Evolutionary conservation across 164 flowering plant genomes (phyloP), one percentile per base, ranked within the genome.

Genomic region (Cinnamomum micranthum): DNA sequence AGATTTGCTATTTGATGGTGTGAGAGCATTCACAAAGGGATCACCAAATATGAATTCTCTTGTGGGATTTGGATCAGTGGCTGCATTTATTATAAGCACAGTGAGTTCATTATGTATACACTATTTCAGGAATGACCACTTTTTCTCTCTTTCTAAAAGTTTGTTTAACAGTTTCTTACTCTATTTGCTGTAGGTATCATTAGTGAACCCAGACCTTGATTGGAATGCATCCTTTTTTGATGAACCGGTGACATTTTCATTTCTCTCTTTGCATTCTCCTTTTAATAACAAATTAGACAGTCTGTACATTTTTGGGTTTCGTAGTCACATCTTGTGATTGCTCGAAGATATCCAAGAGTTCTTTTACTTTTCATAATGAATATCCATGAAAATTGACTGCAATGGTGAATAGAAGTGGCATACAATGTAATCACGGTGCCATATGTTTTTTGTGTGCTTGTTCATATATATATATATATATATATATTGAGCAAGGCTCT

Each of bases 1-100:
- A 94, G 98, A 87, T 50, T 82, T 94, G 87, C 92, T 94, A 71
- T 76, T 87, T 74, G 93, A 92, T 85, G 98, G 98, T 70, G 72
- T 92, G 25, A 78, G 79, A 77, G 94, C 98, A 69, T 88, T 95
- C 65, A 77, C 76, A 71, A 95, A 86, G 78, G 89, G 97, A 65
- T 89, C 98, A 5, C 98, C 98, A 27, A 95, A 95, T 78, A 95
- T 95, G 98, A 95, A 95, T 80, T 95, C 98, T 75, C 91, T 95
- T 6, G 98, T 95, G 67, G 98, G 98, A 80, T 91, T 91, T 84
- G 98, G 98, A 71, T 87, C 93, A 4, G 41, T 90, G 47, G 94
- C 95, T 80, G 97, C 97, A 77, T 95, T 95, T 80, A 65, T 82
- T 73, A 91, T 95, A 71, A 92, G 97, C 82, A 80, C 84, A 82